Evolutionary conservation across 2,329 filamentous ascomycete genomes (phyloP).

Genomic region (Coniochaeta sp.): DNA sequence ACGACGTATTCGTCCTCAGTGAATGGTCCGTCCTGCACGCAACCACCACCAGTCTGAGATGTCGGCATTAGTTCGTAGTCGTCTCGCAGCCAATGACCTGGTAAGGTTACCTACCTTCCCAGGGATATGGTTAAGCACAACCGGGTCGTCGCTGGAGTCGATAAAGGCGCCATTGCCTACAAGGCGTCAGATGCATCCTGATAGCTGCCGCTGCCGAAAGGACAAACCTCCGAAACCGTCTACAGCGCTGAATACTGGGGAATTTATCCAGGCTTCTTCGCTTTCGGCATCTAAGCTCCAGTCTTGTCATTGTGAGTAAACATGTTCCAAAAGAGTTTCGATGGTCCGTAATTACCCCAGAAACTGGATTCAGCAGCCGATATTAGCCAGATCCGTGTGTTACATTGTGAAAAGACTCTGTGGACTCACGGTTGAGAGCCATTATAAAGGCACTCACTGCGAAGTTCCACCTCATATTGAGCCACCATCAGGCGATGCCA

Average conservation of each 20-base stretch:
- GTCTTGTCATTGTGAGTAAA: background rate
- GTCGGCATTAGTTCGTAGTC: background rate
- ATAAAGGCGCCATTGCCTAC: background rate
- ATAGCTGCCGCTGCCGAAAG: background rate
- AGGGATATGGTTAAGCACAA: slow-evolving; percentile 5
- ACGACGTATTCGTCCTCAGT: background rate
- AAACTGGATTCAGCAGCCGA: background rate
- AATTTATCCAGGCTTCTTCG: slow-evolving; percentile 5
- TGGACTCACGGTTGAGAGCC: slow-evolving; percentile 3
- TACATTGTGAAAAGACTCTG: background rate
- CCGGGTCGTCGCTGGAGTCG: background rate
- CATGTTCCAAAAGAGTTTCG: background rate
- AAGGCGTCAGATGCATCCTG: background rate
- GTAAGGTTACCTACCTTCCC: background rate
- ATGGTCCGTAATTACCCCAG: background rate
- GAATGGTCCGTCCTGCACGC: slow-evolving; percentile 13
- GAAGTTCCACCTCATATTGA: slow-evolving; percentile 1
- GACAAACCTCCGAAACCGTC: slow-evolving; percentile 10
- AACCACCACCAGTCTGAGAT: slow-evolving; percentile 14
- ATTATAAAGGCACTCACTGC: background rate
- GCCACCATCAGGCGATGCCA: slow-evolving; percentile 2
- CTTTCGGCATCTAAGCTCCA: slow-evolving; percentile 2
- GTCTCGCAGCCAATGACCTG: background rate
- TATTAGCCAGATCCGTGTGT: background rate
- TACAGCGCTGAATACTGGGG: slow-evolving; percentile 15